Evolutionary conservation across 208 protist genomes (phyloP).

Genomic region (Acanthamoeba polyphaga): DNA sequence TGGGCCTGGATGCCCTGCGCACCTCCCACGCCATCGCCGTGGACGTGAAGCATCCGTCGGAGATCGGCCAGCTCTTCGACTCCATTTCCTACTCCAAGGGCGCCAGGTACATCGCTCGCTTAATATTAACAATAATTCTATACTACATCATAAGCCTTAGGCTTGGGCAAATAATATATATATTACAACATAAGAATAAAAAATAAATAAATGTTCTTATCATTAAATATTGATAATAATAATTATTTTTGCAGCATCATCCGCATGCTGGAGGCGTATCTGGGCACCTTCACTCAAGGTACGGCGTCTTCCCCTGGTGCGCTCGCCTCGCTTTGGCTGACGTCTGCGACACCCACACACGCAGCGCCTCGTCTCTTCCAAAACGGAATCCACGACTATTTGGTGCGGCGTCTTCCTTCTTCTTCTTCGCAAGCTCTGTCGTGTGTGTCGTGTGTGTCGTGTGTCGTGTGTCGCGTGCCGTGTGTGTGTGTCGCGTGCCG

Average conservation of each 20-base stretch:
- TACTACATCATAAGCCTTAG: no score
- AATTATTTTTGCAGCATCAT: background rate
- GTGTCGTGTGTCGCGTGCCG: background rate
- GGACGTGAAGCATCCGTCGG: constrained; percentile 92
- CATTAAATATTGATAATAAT: background rate
- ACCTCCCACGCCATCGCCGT: constrained; percentile 90
- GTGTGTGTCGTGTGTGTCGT: constrained; percentile 93
- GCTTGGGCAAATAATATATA: no score
- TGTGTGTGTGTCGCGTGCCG: no score
- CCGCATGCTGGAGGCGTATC: constrained; percentile 30
- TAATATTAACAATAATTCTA: background rate
- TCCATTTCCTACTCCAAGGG: constrained; percentile 85
- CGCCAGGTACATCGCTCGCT: background rate
- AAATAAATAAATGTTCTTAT: no score
- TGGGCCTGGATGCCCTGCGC: constrained; percentile 50
- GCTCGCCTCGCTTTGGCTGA: background rate
- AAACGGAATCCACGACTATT: constrained; percentile 18
- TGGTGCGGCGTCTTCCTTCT: background rate
- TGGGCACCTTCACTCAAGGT: constrained; percentile 19
- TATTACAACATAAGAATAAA: no score
- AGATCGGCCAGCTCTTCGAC: constrained; percentile 86
- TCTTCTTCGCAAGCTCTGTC: background rate
- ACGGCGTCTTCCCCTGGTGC: background rate
- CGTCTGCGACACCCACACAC: no score
- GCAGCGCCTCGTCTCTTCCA: background rate